Base-by-base conservation (phyloP, 2,329 filamentous ascomycete genomes). In the Sordariomycetes sp. region DNA sequence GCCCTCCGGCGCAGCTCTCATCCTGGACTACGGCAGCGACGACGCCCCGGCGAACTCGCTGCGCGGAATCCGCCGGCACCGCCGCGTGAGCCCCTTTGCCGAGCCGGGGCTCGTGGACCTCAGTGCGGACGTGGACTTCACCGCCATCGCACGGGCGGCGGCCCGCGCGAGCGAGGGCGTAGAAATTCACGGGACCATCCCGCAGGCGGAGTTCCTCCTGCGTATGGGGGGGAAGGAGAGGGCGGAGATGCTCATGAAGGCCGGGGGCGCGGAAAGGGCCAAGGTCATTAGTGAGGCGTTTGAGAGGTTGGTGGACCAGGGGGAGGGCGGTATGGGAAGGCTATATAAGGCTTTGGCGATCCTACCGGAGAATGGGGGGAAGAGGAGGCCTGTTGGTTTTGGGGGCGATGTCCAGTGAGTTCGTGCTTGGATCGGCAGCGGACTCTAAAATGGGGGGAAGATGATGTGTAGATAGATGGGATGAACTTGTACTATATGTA, bases 321-420 rank as follows among this genome's bases (percentile, higher is more conserved):
- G 89, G 0, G 87, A 85, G 1, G 85, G 83, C 56, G 93, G 91
- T 0, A 99, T 99, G 94, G 94, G 94, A 0, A 92, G 87, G 74
- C 76, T 96, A 24, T 99, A 99, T 71, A 97, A 97, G 74, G 92
- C 85, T 25, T 79, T 99, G 79, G 89, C 92, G 14, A 90, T 99
- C 65, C 69, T 97, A 65, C 94, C 94, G 0, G 88, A 92, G 71
- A 89, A 88, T 62, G 80, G 79, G 40, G 86, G 88, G 1, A 79
- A 76, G 61, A 83, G 91, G 65, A 80, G 86, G 60, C 93, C 93
- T 2, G 91, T 96, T 58, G 94, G 94, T 0, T 97, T 99, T 75
- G 94, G 94, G 0, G 94, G 93, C 0, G 85, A 84, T 53, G 24
- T 53, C 16, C 11, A n/a, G 16, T 53, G 32, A 34, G 50, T 52